Percentiles rank a stretch among this genome's conserved stretches.
Evolutionary conservation across 148 eudicot species (phyloP).

Genomic region (Heliamphora exappendiculata): DNA sequence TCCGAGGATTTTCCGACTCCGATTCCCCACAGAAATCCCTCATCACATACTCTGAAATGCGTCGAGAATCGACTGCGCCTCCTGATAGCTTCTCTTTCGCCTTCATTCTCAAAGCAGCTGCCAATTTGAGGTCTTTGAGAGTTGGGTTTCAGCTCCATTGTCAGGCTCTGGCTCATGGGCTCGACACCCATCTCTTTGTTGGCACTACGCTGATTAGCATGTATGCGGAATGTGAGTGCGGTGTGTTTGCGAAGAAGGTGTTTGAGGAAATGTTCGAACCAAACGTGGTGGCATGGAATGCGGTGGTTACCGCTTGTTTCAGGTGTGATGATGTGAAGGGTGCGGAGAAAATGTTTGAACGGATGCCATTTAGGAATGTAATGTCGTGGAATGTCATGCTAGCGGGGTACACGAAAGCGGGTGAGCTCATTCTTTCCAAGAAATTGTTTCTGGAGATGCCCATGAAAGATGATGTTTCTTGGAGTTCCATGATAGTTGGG

Average conservation of each 20-base stretch:
- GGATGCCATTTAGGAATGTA: constrained; percentile 38
- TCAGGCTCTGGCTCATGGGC: constrained; percentile 31
- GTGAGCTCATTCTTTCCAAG: constrained; percentile 37
- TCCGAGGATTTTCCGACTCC: constrained; percentile 50
- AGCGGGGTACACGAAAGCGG: constrained; percentile 40
- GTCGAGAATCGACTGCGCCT: constrained; percentile 15
- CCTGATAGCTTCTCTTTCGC: constrained; percentile 60
- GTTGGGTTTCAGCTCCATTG: constrained; percentile 55
- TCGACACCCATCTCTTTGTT: constrained; percentile 42
- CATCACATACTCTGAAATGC: constrained; percentile 37
- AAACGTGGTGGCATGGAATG: constrained; percentile 67
- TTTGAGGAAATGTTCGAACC: constrained; percentile 56
- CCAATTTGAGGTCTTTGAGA: constrained; percentile 30
- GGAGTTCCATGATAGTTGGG: constrained; percentile 60
- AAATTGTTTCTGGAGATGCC: constrained; percentile 39
- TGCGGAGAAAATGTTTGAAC: constrained; percentile 29
- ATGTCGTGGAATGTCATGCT: constrained; percentile 50
- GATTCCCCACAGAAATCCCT: constrained; percentile 31
- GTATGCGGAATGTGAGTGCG: constrained; percentile 51
- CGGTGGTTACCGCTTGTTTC: constrained; percentile 46
- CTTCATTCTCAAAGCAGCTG: constrained; percentile 39
- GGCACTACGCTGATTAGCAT: constrained; percentile 52
- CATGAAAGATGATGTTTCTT: constrained; percentile 52
- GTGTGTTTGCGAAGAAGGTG: constrained; percentile 38
- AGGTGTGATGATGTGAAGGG: constrained; percentile 35